Percentiles rank a stretch among this genome's conserved stretches.
phyloP scores from a whole-genome alignment of 495 filamentous ascomycete species.

The Lophium mytilinum region DNA sequence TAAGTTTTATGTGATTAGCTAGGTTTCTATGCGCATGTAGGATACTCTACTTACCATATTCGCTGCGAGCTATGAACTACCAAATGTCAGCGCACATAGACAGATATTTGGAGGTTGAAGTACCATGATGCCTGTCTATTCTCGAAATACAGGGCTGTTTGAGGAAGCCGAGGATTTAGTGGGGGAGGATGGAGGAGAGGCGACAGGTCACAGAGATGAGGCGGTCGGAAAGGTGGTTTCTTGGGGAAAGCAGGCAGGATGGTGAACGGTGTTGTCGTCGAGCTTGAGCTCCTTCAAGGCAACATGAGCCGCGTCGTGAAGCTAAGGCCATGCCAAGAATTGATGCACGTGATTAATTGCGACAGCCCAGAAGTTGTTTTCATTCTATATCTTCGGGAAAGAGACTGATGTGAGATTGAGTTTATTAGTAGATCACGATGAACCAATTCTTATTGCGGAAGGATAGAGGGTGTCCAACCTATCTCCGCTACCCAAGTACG shows the following conservation, averaged over 20 bases:
- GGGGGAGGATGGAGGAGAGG: not conserved
- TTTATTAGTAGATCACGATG: too few species aligned
- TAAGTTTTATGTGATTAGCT: constrained; percentile 31
- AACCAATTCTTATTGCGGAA: too few species aligned
- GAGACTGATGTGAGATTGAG: too few species aligned
- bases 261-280: not conserved
- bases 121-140: not conserved
- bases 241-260: too few species aligned
- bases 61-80: constrained; percentile 95
- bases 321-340: not conserved
- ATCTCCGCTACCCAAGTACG: too few species aligned
- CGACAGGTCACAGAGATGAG: not conserved
- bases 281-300: constrained; percentile 1
- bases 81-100: constrained; percentile 11
- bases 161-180: not conserved
- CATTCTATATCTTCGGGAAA: too few species aligned
- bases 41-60: constrained; percentile 73
- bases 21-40: constrained; percentile 24
- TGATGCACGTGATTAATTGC: too few species aligned
- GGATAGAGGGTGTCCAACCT: too few species aligned
- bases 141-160: not conserved
- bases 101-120: not conserved
- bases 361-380: too few species aligned
- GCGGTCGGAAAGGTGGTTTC: not conserved
- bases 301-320: not conserved